Base-by-base conservation (phyloP, 441 rosid species). In the Cnidoscolus chayamansa region DNA sequence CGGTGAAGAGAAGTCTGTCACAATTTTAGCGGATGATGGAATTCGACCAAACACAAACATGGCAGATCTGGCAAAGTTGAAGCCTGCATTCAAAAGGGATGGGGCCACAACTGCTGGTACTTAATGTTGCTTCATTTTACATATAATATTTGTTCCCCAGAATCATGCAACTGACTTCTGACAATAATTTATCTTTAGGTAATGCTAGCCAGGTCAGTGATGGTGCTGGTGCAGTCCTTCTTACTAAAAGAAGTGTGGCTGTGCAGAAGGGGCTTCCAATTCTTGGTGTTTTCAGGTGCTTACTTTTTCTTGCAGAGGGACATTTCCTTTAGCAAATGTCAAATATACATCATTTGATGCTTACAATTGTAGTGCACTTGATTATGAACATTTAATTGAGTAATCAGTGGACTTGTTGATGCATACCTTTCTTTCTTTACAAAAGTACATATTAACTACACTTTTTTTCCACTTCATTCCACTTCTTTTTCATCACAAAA, bases 141-240 rank as follows among this genome's bases (percentile, higher is more conserved):
- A 7, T 13, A 51, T 61, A 54, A 11, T 19, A 58, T 72, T 62
- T 20, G 10, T 53, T 50, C 72, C 30, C 48, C n/a, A 71, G 43
- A 35, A 48, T 63, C 61, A 31, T 40, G 25, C 8, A 37, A 60
- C 9, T 76, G 49, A 58, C 63, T 64, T 50, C 65, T 77, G 63
- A 61, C 19, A 75, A 58, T 37, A 15, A 70, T 56, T 65, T 53
- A 59, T 37, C 51, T 55, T 74, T 77, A 93, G 99, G 99, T 69
- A 95, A 91, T 82, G 81, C 99, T 73, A 93, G 99, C 81, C 99
- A 95, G 81, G 90, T 91, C 30, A 93, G 85, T 81, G 99, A 95
- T 79, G 99, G 99, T 76, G 99, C 99, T 40, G 99, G 89, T 63
- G 99, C 97, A 53, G 99, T 93, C 65, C 90, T 95, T 32, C 96